Evolutionary conservation across 495 filamentous ascomycete species (phyloP).

Genomic region (Margaritispora aquatica): DNA sequence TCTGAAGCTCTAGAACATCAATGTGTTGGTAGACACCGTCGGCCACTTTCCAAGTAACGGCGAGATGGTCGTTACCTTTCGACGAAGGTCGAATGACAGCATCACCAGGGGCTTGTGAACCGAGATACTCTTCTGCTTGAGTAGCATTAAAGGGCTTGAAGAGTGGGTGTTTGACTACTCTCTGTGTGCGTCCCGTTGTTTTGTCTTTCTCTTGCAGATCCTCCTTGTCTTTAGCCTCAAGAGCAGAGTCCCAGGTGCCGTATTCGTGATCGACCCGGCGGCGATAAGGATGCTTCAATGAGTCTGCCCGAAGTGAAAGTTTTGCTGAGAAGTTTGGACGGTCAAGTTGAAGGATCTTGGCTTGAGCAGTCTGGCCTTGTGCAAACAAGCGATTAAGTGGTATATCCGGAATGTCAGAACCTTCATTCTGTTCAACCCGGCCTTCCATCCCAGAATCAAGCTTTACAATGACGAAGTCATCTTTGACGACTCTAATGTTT

Average conservation of each 20-base stretch:
- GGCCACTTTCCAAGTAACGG: slow-evolving; percentile 96
- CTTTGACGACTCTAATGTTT: slow-evolving; percentile 78
- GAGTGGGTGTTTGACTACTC: slow-evolving; percentile 94
- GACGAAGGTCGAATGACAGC: slow-evolving; percentile 93
- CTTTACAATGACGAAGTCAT: slow-evolving; percentile 86
- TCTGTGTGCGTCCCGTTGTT: slow-evolving; percentile 69
- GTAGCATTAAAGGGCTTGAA: slow-evolving; percentile 89
- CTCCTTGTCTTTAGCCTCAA: slow-evolving; percentile 74
- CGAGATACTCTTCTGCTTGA: slow-evolving; percentile 91
- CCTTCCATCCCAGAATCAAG: slow-evolving; percentile 94
- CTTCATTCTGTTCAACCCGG: slow-evolving; percentile 48
- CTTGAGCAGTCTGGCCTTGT: slow-evolving; percentile 74
- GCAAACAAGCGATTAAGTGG: slow-evolving; percentile 49
- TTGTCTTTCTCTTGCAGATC: slow-evolving; percentile 76
- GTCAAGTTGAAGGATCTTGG: slow-evolving; percentile 81
- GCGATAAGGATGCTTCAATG: slow-evolving; percentile 62
- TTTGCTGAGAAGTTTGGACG: slow-evolving; percentile 74
- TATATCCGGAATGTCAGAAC: slow-evolving; percentile 38
- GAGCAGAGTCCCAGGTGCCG: slow-evolving; percentile 78
- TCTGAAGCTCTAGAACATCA: slow-evolving; percentile 92
- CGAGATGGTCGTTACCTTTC: slow-evolving; percentile 88
- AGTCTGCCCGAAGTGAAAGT: slow-evolving; percentile 75
- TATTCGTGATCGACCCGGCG: slow-evolving; percentile 60
- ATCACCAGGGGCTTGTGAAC: slow-evolving; percentile 76
- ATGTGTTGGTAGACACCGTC: slow-evolving; percentile 94